Base-by-base conservation (phyloP, 2,329 filamentous ascomycete species). In the Cercospora nicotianae region DNA sequence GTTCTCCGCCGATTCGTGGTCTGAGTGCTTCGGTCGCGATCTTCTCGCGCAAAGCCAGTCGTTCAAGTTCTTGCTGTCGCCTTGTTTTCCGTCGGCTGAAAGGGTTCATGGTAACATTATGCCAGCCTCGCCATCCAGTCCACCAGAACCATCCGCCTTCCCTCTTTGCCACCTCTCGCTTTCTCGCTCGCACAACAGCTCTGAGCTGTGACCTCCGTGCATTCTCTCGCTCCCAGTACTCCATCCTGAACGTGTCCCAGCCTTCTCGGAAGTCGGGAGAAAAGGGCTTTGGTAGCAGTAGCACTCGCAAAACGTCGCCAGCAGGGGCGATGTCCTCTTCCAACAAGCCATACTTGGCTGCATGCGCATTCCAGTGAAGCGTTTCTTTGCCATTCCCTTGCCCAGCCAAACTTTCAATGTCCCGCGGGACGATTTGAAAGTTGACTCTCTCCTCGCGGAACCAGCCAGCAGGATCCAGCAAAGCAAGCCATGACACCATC, bases 171-270 rank as follows among this genome's bases (percentile, higher is more conserved):
- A 92, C 81, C 69, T 90, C 88, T 18, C 86, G 85, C 73, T 94
- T 89, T 33, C 87, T 86, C 62, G 88, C 86, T 70, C 89, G 87
- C 60, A 97, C 82, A 76, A 91, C 91, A 53, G 85, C 81, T 23
- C 92, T 86, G 26, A 97, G 83, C 66, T 91, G 82, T 2, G 90
- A 87, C 12, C 95, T 89, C 2, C 94, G 89, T 79, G 96, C 93
- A 77, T 99, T 99, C 79, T 99, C 95, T 69, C 90, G 90, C 74
- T 97, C 94, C 95, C 95, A 99, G 80, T 97, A 99, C 69, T 97
- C 94, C 36, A 90, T 89, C 63, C 95, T 87, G 80, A 96, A 99
- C 16, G 94, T 85, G 77, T 99, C 95, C 95, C 95, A 99, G 72
- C 97, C 96, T 79, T 98, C 94, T 20, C 95, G 87, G 76, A 99